Conservation (phyloP, 441 rosid species). For the Populus hybrid region DNA sequence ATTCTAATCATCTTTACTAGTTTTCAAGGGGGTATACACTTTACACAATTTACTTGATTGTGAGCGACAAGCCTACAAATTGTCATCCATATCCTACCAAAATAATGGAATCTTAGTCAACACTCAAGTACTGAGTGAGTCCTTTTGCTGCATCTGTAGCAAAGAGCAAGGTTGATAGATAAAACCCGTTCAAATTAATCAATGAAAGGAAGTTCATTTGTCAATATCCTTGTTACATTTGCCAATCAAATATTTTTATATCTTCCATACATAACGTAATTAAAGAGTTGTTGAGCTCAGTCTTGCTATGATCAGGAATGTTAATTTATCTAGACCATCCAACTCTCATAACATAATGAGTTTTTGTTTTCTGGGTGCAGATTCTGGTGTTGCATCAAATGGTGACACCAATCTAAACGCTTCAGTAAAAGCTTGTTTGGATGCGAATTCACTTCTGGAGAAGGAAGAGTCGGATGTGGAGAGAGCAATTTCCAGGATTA, state of each 20-base stretch:
- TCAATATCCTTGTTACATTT: neutral
- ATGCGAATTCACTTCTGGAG: slow-evolving; percentile 48
- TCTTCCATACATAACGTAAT: neutral
- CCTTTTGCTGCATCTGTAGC: too few relatives aligned
- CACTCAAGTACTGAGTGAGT: too few relatives aligned
- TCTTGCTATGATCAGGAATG: neutral
- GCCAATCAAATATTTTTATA: neutral
- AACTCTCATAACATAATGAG: neutral
- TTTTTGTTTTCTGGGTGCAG: slow-evolving; percentile 34
- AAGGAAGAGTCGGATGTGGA: slow-evolving; percentile 67
- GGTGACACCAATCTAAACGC: slow-evolving; percentile 36
- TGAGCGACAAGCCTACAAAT: neutral
- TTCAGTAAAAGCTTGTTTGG: slow-evolving; percentile 33
- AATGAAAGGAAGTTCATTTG: neutral
- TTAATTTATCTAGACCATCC: slow-evolving; percentile 13
- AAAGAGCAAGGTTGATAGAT: neutral
- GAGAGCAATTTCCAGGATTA: slow-evolving; percentile 49
- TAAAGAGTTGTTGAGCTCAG: neutral
- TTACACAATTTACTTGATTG: neutral
- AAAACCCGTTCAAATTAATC: neutral
- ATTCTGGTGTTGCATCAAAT: slow-evolving; percentile 33
- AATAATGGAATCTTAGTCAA: too few relatives aligned
- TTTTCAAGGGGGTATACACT: neutral
- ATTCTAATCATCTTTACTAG: neutral
- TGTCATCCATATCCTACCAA: neutral